phyloP scores from a whole-genome alignment of 805 yeast genomes.

The Huiozyma sinensis region DNA sequence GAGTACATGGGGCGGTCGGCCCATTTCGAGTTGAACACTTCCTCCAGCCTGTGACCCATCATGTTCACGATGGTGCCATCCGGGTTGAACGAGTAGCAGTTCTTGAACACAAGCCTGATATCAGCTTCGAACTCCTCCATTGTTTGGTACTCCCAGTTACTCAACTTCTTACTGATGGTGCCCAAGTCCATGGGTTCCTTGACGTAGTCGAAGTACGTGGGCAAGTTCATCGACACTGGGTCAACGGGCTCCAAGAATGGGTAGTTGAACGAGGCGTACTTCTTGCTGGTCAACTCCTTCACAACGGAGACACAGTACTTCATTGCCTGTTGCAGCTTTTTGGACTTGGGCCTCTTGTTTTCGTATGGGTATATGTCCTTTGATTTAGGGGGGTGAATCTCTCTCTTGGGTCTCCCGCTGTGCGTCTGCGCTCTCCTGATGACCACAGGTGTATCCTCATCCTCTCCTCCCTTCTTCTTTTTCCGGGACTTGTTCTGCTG shows the following conservation, averaged over 20 bases:
- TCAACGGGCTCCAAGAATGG: slow-evolving; percentile 94
- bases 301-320: slow-evolving; percentile 74
- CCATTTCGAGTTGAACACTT: slow-evolving; percentile 81
- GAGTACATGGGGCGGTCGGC: slow-evolving; percentile 69
- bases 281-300: slow-evolving; percentile 73
- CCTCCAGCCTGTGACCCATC: slow-evolving; percentile 90
- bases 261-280: slow-evolving; percentile 72
- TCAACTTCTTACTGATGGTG: slow-evolving; percentile 68
- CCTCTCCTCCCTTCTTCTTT: slow-evolving; percentile 16
- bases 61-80: slow-evolving; percentile 92
- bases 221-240: slow-evolving; percentile 86
- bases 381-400: slow-evolving; percentile 92
- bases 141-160: slow-evolving; percentile 78
- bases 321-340: slow-evolving; percentile 82
- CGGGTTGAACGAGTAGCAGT: slow-evolving; percentile 89
- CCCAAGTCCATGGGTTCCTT: slow-evolving; percentile 93
- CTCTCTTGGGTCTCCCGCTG: slow-evolving; percentile 87
- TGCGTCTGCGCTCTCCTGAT: slow-evolving; percentile 66
- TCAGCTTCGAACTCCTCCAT: slow-evolving; percentile 84
- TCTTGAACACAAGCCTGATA: slow-evolving; percentile 69
- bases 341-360: slow-evolving; percentile 63
- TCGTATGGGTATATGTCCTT: slow-evolving; percentile 83
- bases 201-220: slow-evolving; percentile 76
- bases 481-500: slow-evolving; percentile 20
- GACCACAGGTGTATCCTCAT: slow-evolving; percentile 29